These are phyloP conservation scores for Nicotiana noctiflora DNA, from an alignment of 257 asterid species.

Conservation along the genomic window DNA sequence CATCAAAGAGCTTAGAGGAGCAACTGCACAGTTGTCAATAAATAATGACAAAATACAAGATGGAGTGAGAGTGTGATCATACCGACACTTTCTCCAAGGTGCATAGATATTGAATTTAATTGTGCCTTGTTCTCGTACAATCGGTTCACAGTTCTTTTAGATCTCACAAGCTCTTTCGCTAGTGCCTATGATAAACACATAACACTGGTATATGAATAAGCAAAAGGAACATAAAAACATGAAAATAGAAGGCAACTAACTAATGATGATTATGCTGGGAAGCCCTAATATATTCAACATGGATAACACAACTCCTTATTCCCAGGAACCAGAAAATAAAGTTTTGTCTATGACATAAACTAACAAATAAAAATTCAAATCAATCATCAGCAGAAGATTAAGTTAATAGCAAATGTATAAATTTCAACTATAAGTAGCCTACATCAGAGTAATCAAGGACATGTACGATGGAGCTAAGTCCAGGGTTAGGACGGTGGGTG, in stretches of 20 bases:
- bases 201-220: neutral
- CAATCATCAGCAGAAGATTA: too few species aligned
- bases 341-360: neutral
- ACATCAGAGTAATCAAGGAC: too few species aligned
- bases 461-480: too few species aligned
- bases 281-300: neutral
- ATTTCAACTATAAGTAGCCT: neutral
- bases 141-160: slow-evolving; percentile 76
- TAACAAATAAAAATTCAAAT: neutral
- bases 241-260: neutral
- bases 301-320: neutral
- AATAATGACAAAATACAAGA: neutral
- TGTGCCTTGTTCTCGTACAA: slow-evolving; percentile 91
- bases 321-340: neutral
- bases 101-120: slow-evolving; percentile 90
- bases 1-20: neutral
- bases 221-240: neutral
- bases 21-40: neutral
- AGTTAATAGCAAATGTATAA: neutral
- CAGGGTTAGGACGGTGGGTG: too few species aligned
- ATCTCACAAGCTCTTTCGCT: slow-evolving; percentile 87
- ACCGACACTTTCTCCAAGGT: slow-evolving; percentile 97
- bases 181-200: slow-evolving; percentile 43
- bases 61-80: slow-evolving; percentile 14
- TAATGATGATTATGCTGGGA: neutral